Evolutionary conservation across 257 asterid species (phyloP), one percentile per base, ranked within the genome.

Genomic region (Solanum arcanum): DNA sequence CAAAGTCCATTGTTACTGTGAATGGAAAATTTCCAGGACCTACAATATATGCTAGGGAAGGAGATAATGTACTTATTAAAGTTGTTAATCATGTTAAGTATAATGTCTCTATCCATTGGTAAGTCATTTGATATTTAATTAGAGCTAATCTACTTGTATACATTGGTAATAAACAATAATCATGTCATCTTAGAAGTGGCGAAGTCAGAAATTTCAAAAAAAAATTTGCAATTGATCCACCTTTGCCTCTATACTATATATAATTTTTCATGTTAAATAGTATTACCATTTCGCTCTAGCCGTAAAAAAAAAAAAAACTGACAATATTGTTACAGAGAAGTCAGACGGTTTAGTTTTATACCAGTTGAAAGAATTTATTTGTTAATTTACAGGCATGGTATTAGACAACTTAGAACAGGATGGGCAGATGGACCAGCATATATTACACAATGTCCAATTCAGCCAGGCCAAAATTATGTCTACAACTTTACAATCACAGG

Each of bases 371-470:
- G 25, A 1, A 0, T 59, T 59, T 8, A 8, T 13, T 35, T 46
- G 20, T 70, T 8, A 68, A 72, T 52, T 47, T 41, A 13, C 86
- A 96, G 99, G 99, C 99, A 97, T 80, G 99, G 99, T 9, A 39
- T 96, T 47, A 89, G 96, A 68, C 99, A 96, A 88, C 91, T 96
- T 14, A 88, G 96, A 77, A 94, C 97, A 9, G 99, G 99, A 9
- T 97, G 99, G 99, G 91, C 99, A 2, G 99, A 96, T 33, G 99
- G 99, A 20, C 99, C 99, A 0, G 99, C 99, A 1, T 96, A 96
- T 46, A 95, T 97, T 76, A 94, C 99, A 0, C 99, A 97, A 82
- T 97, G 99, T 87, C 99, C 99, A 3, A 94, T 97, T 75, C 96
- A 85, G 73, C 94, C 98, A 23, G 98, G 98, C 1, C 96, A 93